Percentiles rank a stretch among this genome's conserved stretches.
Evolutionary conservation across 2,329 filamentous ascomycete genomes (phyloP).

Genomic region (Trichophyton equinum): DNA sequence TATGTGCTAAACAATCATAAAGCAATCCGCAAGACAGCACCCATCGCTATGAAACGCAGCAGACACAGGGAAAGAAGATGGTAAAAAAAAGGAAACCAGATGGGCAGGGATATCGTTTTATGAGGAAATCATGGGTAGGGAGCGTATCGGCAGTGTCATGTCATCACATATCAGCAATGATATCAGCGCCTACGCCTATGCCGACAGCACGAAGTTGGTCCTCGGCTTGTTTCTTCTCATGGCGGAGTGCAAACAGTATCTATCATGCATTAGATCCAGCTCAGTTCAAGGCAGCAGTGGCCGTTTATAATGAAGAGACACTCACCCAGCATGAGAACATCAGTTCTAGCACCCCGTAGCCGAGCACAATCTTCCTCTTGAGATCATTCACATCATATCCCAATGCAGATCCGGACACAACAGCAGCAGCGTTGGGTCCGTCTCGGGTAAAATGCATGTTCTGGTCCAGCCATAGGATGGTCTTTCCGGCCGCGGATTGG

Average conservation of each 20-base stretch:
- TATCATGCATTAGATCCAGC: not conserved
- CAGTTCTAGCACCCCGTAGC: conserved; percentile 73
- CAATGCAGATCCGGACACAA: not conserved
- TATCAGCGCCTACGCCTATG: not conserved
- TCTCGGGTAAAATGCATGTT: not conserved
- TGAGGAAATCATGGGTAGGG: not conserved
- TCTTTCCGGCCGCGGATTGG: not conserved
- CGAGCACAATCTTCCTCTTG: conserved; percentile 75
- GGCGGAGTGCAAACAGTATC: conserved; percentile 1
- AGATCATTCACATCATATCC: conserved; percentile 46
- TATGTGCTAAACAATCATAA: not conserved
- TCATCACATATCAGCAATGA: not conserved
- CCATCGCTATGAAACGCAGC: not conserved
- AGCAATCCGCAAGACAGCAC: not conserved
- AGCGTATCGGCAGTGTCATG: not conserved
- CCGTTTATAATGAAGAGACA: conserved; percentile 4
- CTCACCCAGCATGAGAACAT: conserved; percentile 74
- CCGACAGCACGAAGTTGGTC: not conserved
- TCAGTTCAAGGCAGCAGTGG: not conserved
- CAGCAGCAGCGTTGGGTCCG: not conserved
- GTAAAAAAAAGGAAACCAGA: not conserved
- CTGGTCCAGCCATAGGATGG: not conserved
- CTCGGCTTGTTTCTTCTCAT: conserved; percentile 1
- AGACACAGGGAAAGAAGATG: not conserved
- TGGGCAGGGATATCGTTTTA: not conserved